Evolutionary conservation across 2,329 filamentous ascomycete genomes (phyloP), one percentile per base, ranked within the genome.

Genomic region (Ilyonectria mors-panacis): DNA sequence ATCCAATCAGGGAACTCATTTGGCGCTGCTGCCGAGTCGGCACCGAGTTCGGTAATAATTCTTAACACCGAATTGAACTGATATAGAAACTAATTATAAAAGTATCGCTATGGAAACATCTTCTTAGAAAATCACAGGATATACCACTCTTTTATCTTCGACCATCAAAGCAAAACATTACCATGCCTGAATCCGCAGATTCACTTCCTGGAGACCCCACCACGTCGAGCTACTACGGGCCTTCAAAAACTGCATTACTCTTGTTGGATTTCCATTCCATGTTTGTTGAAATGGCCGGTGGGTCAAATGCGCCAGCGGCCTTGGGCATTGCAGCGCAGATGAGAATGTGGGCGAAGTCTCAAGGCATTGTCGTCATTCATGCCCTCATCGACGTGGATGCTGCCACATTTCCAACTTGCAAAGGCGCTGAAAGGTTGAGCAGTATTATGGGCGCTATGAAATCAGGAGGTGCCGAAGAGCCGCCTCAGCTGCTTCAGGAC

Each of bases 341-440:
- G 63, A 66, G 63, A 37, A 37, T 26, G 2, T 66, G 63, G 63
- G 63, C 63, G 8, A 61, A 66, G n/a, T 39, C 45, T 6, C 57
- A 26, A 17, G 57, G 57, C 19, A 57, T 66, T 13, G 6, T 33
- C 37, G 21, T 66, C 15, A 30, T 66, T 19, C 63, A 66, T 6
- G 63, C 35, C 12, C 63, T 66, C 26, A 39, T 66, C 26, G 45
- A 62, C 21, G 7, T 66, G 2, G 58, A 62, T n/a, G 35, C 50
- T 4, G 35, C 44, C 2, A 51, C 57, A 35, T 45, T 61, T 15
- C 23, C 63, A 13, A 57, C 33, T 3, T 37, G 39, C 21, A 66
- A 66, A 30, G 51, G 21, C 17, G 21, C 35, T 4, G 21, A 35
- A 12, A 57, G 37, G 17, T 23, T 62, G 2, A 45, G 21, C 9